These are phyloP conservation scores for Postia placenta DNA, from an alignment of 768 basidiomycete species.

Conservation along the genomic window DNA sequence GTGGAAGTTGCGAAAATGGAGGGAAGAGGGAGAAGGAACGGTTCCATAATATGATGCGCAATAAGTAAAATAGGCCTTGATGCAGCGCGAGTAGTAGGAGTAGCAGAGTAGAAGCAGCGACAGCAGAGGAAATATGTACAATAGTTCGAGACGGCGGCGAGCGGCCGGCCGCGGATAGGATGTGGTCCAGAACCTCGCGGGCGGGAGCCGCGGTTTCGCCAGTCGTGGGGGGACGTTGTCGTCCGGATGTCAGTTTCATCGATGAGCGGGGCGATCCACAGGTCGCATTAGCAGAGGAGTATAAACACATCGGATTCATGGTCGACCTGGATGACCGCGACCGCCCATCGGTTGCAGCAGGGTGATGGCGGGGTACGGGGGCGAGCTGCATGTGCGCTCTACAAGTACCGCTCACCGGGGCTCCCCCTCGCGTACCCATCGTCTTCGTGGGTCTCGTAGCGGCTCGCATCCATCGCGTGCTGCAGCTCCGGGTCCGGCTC, in stretches of 20 bases:
- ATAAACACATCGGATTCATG: no score
- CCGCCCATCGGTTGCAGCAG: background rate
- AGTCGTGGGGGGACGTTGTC: no score
- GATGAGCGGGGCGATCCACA: no score
- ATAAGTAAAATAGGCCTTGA: slow-evolving; percentile 1
- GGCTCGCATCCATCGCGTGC: background rate
- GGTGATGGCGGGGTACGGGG: background rate
- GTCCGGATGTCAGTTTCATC: no score
- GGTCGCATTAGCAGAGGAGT: no score
- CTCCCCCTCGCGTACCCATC: slow-evolving; percentile 6
- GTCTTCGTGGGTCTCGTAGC: slow-evolving; percentile 13
- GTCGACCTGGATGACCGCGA: no score
- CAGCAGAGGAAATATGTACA: slow-evolving; percentile 4
- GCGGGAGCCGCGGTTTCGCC: no score
- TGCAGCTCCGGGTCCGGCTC: slow-evolving; percentile 2
- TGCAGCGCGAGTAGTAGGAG: slow-evolving; percentile 2
- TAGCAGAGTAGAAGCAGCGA: slow-evolving; percentile 2
- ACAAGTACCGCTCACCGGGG: background rate
- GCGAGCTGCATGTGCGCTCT: background rate
- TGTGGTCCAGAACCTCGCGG: background rate
- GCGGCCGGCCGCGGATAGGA: background rate
- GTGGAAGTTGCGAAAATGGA: background rate
- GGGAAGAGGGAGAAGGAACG: background rate
- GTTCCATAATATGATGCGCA: slow-evolving; percentile 1
- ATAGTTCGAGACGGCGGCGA: background rate